Percentiles rank a stretch among this genome's conserved stretches.
Conservation (phyloP, 805 yeast species). For the Diddensiella caesifluorescens region DNA sequence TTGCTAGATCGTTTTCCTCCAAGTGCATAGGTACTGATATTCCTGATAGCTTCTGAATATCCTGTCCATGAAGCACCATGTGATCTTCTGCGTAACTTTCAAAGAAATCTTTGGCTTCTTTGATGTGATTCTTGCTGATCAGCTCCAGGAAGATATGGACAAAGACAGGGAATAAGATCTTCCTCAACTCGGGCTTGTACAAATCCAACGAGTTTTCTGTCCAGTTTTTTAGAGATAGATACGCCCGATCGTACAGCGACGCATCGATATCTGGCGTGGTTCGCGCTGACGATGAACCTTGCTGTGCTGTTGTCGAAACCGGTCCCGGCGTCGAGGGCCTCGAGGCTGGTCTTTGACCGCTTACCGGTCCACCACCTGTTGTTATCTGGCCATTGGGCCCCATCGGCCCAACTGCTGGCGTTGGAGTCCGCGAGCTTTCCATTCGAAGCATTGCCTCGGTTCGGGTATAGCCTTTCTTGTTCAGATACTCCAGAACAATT, state of each 20-base stretch:
- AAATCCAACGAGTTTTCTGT: slow-evolving; percentile 85
- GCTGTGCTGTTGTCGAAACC: slow-evolving; percentile 11
- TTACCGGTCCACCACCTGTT: slow-evolving; percentile 14
- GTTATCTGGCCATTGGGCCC: slow-evolving; percentile 20
- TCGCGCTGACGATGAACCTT: not conserved
- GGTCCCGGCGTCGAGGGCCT: slow-evolving; percentile 15
- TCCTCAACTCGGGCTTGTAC: slow-evolving; percentile 78
- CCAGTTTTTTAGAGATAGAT: slow-evolving; percentile 78
- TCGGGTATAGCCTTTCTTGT: slow-evolving; percentile 87
- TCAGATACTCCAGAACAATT: slow-evolving; percentile 86
- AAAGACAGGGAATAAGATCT: slow-evolving; percentile 87
- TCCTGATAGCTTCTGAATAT: slow-evolving; percentile 64
- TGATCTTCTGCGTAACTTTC: slow-evolving; percentile 72
- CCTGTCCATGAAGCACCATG: slow-evolving; percentile 67
- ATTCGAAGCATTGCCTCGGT: slow-evolving; percentile 92
- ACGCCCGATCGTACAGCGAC: slow-evolving; percentile 71
- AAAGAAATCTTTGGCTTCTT: slow-evolving; percentile 65
- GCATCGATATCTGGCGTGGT: slow-evolving; percentile 44
- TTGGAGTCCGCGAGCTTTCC: slow-evolving; percentile 45
- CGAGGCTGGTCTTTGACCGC: slow-evolving; percentile 10
- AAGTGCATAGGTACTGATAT: slow-evolving; percentile 77
- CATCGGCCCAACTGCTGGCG: slow-evolving; percentile 21
- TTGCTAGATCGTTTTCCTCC: slow-evolving; percentile 75
- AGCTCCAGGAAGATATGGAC: slow-evolving; percentile 82
- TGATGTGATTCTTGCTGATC: slow-evolving; percentile 54